phyloP scores from a whole-genome alignment of 202 grass and related monocot species.

The Panicum hallii region DNA sequence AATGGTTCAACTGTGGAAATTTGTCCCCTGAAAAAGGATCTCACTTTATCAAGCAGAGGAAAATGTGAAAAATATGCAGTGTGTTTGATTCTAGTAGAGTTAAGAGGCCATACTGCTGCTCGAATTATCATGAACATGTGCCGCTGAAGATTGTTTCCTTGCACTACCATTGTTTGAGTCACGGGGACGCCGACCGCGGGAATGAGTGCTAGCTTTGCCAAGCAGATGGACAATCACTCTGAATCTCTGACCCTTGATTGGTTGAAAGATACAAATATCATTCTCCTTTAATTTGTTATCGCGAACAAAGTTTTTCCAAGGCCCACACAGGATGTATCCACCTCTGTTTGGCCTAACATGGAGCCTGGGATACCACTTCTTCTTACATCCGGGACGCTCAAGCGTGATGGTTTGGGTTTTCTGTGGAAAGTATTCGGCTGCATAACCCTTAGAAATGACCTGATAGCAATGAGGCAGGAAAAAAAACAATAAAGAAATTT shows the following conservation, averaged over 20 bases:
- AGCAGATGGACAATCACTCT: conserved; percentile 8
- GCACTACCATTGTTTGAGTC: neutral
- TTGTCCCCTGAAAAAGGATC: conserved; percentile 3
- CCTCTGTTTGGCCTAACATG: neutral
- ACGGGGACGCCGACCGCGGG: neutral
- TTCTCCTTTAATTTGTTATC: neutral
- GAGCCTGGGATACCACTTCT: neutral
- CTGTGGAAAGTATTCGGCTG: neutral
- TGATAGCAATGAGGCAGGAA: neutral
- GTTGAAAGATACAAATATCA: conserved; percentile 4
- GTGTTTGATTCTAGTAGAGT: neutral
- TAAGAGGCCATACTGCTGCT: neutral
- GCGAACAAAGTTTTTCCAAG: neutral
- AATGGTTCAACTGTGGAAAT: neutral
- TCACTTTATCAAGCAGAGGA: neutral
- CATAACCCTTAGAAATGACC: conserved; percentile 18
- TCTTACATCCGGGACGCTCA: neutral
- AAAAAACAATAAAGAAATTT: neutral
- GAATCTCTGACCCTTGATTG: neutral
- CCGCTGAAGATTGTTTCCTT: neutral
- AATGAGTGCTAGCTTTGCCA: neutral
- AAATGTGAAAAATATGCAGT: neutral
- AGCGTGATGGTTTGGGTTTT: neutral
- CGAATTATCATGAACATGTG: neutral
- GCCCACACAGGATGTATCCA: neutral